Percentiles rank a stretch among this genome's conserved stretches.
Evolutionary conservation across 169 alveolate genomes (phyloP).

Genomic region (Eimeria praecox): DNA sequence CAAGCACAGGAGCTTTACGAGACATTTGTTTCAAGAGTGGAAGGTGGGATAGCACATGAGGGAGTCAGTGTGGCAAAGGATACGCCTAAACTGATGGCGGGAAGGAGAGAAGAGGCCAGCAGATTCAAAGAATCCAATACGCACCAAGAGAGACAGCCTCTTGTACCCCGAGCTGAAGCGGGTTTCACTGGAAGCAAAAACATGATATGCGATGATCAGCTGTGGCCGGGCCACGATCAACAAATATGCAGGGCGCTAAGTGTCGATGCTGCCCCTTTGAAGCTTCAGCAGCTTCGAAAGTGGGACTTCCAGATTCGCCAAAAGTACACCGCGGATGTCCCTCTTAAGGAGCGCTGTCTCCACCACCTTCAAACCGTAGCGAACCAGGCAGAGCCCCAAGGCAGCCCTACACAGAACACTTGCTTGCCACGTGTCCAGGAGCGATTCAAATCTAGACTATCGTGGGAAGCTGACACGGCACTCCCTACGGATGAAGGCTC

Average conservation of each 20-base stretch:
- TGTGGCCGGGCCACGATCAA: not conserved
- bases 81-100: not conserved
- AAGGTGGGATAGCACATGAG: not conserved
- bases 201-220: not conserved
- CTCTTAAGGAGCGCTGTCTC: slow-evolving; percentile 28
- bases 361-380: slow-evolving; percentile 24
- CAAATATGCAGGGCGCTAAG: slow-evolving; percentile 34
- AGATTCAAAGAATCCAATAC: not conserved
- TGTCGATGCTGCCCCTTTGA: slow-evolving; percentile 63
- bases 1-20: not conserved
- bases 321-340: not conserved
- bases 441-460: slow-evolving; percentile 52
- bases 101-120: not conserved
- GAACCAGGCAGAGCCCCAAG: slow-evolving; percentile 1
- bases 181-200: not conserved
- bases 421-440: slow-evolving; percentile 40
- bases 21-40: not conserved
- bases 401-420: not conserved
- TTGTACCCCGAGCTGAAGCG: not conserved
- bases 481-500: slow-evolving; percentile 59
- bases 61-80: not conserved
- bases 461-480: slow-evolving; percentile 77
- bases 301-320: slow-evolving; percentile 52
- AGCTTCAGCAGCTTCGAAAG: slow-evolving; percentile 45
- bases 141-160: not conserved